Conservation (phyloP, 2,329 filamentous ascomycete genomes). For the Nemania sp. region DNA sequence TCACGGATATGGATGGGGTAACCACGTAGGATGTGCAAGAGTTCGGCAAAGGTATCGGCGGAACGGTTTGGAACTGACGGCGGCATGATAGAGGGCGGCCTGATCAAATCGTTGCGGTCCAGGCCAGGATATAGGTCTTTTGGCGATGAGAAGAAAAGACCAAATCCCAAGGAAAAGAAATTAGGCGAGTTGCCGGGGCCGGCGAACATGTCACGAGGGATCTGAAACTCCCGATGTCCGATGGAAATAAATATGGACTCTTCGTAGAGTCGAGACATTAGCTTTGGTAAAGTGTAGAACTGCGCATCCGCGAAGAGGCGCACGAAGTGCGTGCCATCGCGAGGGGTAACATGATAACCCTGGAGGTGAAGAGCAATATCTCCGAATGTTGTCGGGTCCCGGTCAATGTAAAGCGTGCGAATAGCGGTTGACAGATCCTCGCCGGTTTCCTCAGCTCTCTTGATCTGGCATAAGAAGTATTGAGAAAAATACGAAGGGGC, state of each 20-base stretch:
- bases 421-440: constrained; percentile 57
- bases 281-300: constrained; percentile 86
- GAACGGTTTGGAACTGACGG: constrained; percentile 80
- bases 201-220: constrained; percentile 85
- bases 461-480: constrained; percentile 86
- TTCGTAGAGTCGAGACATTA: constrained; percentile 89
- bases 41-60: constrained; percentile 81
- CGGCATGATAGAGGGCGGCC: constrained; percentile 84
- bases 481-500: constrained; percentile 96
- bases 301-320: constrained; percentile 93
- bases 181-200: constrained; percentile 90
- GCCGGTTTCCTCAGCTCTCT: constrained; percentile 62
- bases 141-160: constrained; percentile 81
- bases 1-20: constrained; percentile 79
- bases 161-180: constrained; percentile 91
- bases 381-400: constrained; percentile 84
- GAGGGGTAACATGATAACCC: constrained; percentile 84
- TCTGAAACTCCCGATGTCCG: constrained; percentile 83
- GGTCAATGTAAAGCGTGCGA: constrained; percentile 90
- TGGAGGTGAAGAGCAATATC: constrained; percentile 91
- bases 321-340: constrained; percentile 85
- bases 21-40: constrained; percentile 80
- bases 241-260: constrained; percentile 92
- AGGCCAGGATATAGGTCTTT: constrained; percentile 85
- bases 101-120: constrained; percentile 75